A percentile compares a stretch with the other conserved stretches of the same genome.
Evolutionary conservation across 306 rosid species (phyloP).

Genomic region (Chamaecrista fasciculata): DNA sequence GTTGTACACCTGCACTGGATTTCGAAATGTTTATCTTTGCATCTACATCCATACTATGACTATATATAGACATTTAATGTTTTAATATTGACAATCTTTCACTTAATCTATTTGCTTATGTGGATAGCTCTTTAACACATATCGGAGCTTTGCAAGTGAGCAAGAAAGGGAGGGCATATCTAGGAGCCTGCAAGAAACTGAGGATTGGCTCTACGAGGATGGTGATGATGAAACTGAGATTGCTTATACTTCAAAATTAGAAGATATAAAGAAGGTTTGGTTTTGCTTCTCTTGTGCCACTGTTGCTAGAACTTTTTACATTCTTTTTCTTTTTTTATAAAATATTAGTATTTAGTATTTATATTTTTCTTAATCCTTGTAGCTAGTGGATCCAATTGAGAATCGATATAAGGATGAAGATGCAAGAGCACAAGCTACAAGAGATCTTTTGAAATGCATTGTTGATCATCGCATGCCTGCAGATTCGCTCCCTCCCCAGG

Average conservation of each 20-base stretch:
- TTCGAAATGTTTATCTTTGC: neutral
- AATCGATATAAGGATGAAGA: conserved; percentile 79
- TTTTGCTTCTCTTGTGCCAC: conserved; percentile 22
- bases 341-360: neutral
- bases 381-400: conserved; percentile 93
- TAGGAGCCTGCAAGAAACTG: conserved; percentile 78
- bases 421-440: conserved; percentile 60
- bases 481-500: conserved; percentile 33
- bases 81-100: conserved; percentile 7
- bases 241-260: conserved; percentile 79
- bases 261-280: conserved; percentile 72
- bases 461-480: conserved; percentile 13
- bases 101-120: conserved; percentile 33
- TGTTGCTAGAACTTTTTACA: conserved; percentile 27
- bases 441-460: conserved; percentile 26
- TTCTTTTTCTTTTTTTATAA: neutral
- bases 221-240: conserved; percentile 93
- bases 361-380: conserved; percentile 16
- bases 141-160: conserved; percentile 77
- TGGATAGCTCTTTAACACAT: conserved; percentile 75
- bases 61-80: conserved; percentile 21
- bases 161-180: conserved; percentile 84
- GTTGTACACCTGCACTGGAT: conserved; percentile 12
- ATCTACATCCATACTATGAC: conserved; percentile 21
- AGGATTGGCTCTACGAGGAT: conserved; percentile 97